A percentile compares a stretch with the other conserved stretches of the same genome.
phyloP scores from a whole-genome alignment of 805 yeast genomes.

The Suhomyces sp. region DNA sequence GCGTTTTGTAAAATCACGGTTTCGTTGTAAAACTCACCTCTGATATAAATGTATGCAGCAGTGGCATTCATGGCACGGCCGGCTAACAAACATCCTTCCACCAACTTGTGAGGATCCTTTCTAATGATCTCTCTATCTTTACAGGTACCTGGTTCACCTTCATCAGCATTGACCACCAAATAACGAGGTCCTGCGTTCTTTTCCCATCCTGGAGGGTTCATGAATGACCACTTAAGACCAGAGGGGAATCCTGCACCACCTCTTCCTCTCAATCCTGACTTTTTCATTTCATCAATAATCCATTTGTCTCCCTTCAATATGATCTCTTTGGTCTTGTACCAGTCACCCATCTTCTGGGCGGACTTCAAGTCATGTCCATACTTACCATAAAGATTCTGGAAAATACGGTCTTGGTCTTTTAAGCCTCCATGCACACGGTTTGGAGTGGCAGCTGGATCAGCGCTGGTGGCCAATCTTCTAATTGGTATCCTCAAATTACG shows the following conservation, averaged over 20 bases:
- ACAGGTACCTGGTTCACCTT: constrained; percentile 94
- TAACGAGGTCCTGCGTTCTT: constrained; percentile 87
- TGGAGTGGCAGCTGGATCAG: constrained; percentile 48
- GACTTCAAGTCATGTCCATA: constrained; percentile 74
- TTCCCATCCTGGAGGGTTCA: constrained; percentile 96
- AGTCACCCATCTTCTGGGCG: constrained; percentile 80
- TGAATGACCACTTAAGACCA: constrained; percentile 87
- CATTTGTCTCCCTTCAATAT: constrained; percentile 79
- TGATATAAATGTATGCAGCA: constrained; percentile 86
- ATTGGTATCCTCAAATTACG: constrained; percentile 26
- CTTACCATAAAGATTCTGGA: constrained; percentile 75
- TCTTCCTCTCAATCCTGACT: constrained; percentile 83
- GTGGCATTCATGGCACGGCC: constrained; percentile 93
- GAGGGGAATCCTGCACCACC: constrained; percentile 95
- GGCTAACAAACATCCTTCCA: constrained; percentile 87
- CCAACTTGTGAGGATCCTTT: constrained; percentile 87
- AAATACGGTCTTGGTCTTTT: constrained; percentile 79
- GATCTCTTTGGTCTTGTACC: constrained; percentile 89
- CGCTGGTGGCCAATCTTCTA: constrained; percentile 44
- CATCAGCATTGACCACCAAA: constrained; percentile 88
- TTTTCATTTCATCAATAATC: constrained; percentile 85
- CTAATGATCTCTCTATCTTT: constrained; percentile 89
- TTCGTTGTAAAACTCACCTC: constrained; percentile 89
- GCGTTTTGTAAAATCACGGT: constrained; percentile 72
- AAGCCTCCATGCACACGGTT: constrained; percentile 68